A percentile compares a stretch with the other conserved stretches of the same genome.
Conservation (phyloP, 2,329 filamentous ascomycete species). For the Aureobasidium mangrovei region DNA sequence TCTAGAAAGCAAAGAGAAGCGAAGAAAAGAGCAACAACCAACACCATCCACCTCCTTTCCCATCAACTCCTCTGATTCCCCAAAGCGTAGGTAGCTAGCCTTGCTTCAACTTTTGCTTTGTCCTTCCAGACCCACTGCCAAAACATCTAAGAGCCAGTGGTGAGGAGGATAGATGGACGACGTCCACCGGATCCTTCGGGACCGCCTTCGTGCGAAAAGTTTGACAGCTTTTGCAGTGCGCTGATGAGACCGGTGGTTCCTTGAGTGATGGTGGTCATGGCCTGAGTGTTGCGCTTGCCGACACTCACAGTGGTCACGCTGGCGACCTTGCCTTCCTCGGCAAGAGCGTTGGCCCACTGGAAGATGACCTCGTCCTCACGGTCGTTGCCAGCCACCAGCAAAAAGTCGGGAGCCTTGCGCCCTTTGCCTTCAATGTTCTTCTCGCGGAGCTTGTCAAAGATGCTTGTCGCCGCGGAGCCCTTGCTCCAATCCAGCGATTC, state of each 20-base stretch:
- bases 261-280: conserved; percentile 75
- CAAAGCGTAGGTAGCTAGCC: not conserved
- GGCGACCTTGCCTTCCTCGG: conserved; percentile 39
- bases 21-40: not conserved
- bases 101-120: no score
- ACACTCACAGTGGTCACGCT: conserved; percentile 79
- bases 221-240: conserved; percentile 9
- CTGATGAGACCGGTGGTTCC: conserved; percentile 59
- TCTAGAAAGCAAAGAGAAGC: not conserved
- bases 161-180: conserved; percentile 9
- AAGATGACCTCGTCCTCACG: conserved; percentile 92
- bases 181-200: not conserved
- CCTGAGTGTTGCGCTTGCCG: conserved; percentile 80
- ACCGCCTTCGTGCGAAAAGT: not conserved
- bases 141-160: conserved; percentile 3
- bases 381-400: conserved; percentile 83
- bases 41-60: not conserved
- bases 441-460: conserved; percentile 47
- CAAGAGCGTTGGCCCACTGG: conserved; percentile 79
- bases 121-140: not conserved
- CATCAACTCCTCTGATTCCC: not conserved
- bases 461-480: conserved; percentile 66
- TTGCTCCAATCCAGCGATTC: conserved; percentile 85
- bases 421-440: conserved; percentile 27
- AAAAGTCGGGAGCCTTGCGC: conserved; percentile 57